Percentiles rank a stretch among this genome's conserved stretches.
Conservation (phyloP, 1,284 basidiomycete species). For the Ceratobasidium sp. region DNA sequence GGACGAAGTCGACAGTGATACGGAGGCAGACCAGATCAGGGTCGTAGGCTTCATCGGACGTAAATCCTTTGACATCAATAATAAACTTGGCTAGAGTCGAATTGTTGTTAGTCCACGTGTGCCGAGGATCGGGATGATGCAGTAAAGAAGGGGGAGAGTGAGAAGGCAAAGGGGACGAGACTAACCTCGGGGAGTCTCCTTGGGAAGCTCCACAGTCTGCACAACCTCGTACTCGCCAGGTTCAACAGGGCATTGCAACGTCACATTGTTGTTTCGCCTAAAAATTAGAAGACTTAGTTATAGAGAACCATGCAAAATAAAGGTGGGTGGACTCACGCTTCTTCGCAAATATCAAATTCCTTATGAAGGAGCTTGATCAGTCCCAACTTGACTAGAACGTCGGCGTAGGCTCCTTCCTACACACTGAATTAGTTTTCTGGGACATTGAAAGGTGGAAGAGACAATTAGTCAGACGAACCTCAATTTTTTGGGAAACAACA, state of each 20-base stretch:
- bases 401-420: conserved; percentile 61
- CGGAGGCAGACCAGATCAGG: conserved; percentile 84
- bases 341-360: conserved; percentile 63
- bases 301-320: not conserved
- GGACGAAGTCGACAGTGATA: conserved; percentile 75
- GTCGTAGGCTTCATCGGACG: conserved; percentile 65
- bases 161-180: conserved; percentile 3
- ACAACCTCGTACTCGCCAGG: conserved; percentile 58
- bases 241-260: conserved; percentile 56
- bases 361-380: conserved; percentile 63
- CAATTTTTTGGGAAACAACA: conserved; percentile 56
- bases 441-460: no score
- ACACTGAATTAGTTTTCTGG: not conserved
- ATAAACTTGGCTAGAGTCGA: conserved; percentile 79
- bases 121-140: not conserved
- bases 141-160: not conserved
- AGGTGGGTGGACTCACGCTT: conserved; percentile 56
- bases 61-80: conserved; percentile 78
- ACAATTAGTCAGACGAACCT: conserved; percentile 52
- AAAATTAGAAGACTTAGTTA: not conserved
- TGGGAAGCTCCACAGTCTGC: conserved; percentile 61
- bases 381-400: conserved; percentile 63
- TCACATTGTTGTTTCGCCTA: conserved; percentile 53
- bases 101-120: not conserved
- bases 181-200: conserved; percentile 61